These are phyloP conservation scores for Pyrenula aspistea DNA, from an alignment of 495 filamentous ascomycete species.

Conservation along the genomic window DNA sequence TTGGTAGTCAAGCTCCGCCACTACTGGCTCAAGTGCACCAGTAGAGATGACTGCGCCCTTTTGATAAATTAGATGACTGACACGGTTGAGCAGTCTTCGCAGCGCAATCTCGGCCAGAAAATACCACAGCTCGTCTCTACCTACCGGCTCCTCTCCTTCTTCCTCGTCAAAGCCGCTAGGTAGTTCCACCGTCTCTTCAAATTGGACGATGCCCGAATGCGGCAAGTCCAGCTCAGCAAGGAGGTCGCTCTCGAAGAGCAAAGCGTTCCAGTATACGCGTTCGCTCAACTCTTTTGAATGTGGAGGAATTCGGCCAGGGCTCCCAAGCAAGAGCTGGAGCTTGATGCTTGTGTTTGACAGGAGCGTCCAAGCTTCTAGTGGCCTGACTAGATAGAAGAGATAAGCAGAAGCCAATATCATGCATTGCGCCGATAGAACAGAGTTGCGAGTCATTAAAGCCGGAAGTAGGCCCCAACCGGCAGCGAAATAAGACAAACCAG, in stretches of 20 bases:
- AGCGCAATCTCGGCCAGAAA: slow-evolving; percentile 73
- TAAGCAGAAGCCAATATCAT: slow-evolving; percentile 70
- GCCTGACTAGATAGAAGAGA: slow-evolving; percentile 69
- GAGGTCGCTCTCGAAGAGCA: slow-evolving; percentile 72
- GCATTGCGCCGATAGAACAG: slow-evolving; percentile 63
- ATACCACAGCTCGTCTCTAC: slow-evolving; percentile 72
- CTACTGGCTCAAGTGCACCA: slow-evolving; percentile 59
- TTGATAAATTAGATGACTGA: slow-evolving; percentile 71
- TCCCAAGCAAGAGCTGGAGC: slow-evolving; percentile 62
- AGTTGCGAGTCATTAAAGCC: slow-evolving; percentile 66
- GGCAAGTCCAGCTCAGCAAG: slow-evolving; percentile 71
- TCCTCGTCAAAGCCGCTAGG: slow-evolving; percentile 62
- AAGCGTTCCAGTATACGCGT: slow-evolving; percentile 71
- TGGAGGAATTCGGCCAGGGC: slow-evolving; percentile 53
- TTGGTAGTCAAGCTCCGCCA: slow-evolving; percentile 70
- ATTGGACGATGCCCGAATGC: slow-evolving; percentile 69
- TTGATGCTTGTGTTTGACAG: slow-evolving; percentile 71
- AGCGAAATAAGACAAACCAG: slow-evolving; percentile 68
- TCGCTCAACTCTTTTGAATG: slow-evolving; percentile 60
- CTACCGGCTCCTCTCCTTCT: slow-evolving; percentile 24
- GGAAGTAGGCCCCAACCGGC: slow-evolving; percentile 69
- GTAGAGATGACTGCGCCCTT: slow-evolving; percentile 59
- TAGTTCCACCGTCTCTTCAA: slow-evolving; percentile 68
- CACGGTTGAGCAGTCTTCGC: slow-evolving; percentile 62
- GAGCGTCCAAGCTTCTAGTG: slow-evolving; percentile 71